Percentiles rank a stretch among this genome's conserved stretches.
Conservation (phyloP, 768 basidiomycete species). For the Kondoa malvinella region DNA sequence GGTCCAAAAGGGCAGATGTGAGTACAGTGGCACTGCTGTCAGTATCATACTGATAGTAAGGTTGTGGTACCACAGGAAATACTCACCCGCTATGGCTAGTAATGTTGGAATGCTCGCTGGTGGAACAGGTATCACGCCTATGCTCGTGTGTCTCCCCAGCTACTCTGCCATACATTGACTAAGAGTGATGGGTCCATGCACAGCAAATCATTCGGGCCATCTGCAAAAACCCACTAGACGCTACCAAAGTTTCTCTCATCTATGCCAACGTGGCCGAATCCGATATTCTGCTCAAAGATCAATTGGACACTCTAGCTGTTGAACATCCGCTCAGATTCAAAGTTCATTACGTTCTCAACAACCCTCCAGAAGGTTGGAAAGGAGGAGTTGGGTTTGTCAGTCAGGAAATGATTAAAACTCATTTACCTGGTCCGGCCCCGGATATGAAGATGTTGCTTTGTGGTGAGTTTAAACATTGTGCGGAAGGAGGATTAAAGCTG, state of each 20-base stretch:
- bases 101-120: slow-evolving; percentile 94
- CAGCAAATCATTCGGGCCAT: slow-evolving; percentile 82
- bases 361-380: slow-evolving; percentile 65
- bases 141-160: slow-evolving; percentile 46
- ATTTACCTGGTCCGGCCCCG: slow-evolving; percentile 45
- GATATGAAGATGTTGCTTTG: slow-evolving; percentile 71
- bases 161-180: background rate
- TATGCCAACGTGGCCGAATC: slow-evolving; percentile 89
- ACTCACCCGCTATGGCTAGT: slow-evolving; percentile 51
- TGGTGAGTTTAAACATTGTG: slow-evolving; percentile 42
- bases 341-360: slow-evolving; percentile 84
- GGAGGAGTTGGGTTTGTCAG: slow-evolving; percentile 84
- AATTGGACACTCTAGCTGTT: slow-evolving; percentile 61
- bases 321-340: slow-evolving; percentile 53
- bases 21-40: background rate
- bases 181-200: background rate
- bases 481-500: no score
- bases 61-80: slow-evolving; percentile 34
- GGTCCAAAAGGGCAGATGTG: slow-evolving; percentile 92
- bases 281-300: slow-evolving; percentile 77
- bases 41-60: background rate
- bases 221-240: slow-evolving; percentile 71
- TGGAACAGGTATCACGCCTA: slow-evolving; percentile 95
- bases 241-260: slow-evolving; percentile 65
- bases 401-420: slow-evolving; percentile 71